Evolutionary conservation across 345 rosid species (phyloP), one percentile per base, ranked within the genome.

Genomic region (Aegle marmelos): DNA sequence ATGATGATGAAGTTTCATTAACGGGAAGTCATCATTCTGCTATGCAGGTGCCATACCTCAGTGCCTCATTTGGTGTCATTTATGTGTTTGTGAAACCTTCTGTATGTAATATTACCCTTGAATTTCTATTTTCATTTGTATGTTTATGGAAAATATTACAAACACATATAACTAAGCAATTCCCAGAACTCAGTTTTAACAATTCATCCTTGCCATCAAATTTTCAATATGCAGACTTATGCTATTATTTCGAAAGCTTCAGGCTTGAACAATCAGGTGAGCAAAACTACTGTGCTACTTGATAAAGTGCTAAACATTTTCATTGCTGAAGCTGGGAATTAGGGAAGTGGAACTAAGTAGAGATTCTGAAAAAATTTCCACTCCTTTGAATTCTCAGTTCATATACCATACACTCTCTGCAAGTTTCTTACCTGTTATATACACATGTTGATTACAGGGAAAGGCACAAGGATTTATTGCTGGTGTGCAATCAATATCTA

Each of bases 61-160:
- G 88, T 76, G 90, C 92, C 63, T 81, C 92, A 4, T 89, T 89
- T 56, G 90, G 89, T 76, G 90, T 84, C 37, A 83, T 89, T 78
- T 82, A 87, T 25, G 63, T 87, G 39, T 84, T 89, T 19, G 86
- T 85, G 61, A 84, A 80, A 60, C 92, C 92, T 22, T 75, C 89
- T 28, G 92, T 87, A 81, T 76, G 87, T 72, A 41, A 7, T 17
- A 50, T 34, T 50, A 50, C 14, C 6, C 27, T 19, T 53, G 4
- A 17, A 14, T 27, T 39, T 33, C 2, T 21, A 14, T 64, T 65
- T 58, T n/a, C 33, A 33, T 64, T 69, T 28, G 10, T 36, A 2
- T 24, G 3, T 25, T 6, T 33, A 24, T 70, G 45, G 25, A 17
- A 9, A 41, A 33, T 50, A 7, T 5, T 50, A 61, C 48, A 5